Evolutionary conservation across 2,329 filamentous ascomycete species (phyloP), one percentile per base, ranked within the genome.

Genomic region (Nemania sp.): DNA sequence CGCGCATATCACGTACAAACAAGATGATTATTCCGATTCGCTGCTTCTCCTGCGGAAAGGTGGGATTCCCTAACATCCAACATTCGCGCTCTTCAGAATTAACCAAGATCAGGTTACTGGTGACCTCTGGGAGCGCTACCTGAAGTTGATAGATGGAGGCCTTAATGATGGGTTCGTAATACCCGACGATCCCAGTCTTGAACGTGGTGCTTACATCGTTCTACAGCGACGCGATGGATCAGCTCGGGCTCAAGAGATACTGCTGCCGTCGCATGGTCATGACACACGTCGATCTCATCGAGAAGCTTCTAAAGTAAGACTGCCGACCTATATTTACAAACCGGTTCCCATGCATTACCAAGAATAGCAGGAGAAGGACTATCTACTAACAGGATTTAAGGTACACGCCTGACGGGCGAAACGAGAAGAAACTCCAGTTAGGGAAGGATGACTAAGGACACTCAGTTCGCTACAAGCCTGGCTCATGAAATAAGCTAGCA

Each of bases 181-280:
- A 47, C 27, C 47, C 47, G 56, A 45, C 5, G 22, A 38, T 41
- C 41, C 2, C 13, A 6, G 15, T 7, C 24, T 2, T 27, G 10
- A 2, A 11, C 5, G 8, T 20, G 10, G 29, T 58, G 35, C 78
- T 82, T 66, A 83, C 70, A 26, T 54, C n/a, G 20, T 55, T 47
- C 8, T 62, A 77, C 74, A 98, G 96, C 78, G 94, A 98, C 80
- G 96, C 95, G 49, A 97, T 99, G 92, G 94, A 98, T 81, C 88
- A 94, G 79, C 90, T 99, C 61, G 94, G 94, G 64, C 92, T 97
- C 78, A 95, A 93, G 82, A 90, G 96, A 75, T 99, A 99, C 86
- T 99, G 96, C 88, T 99, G 96, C 85, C 93, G 96, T 75, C 92
- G 96, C 78, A 99, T 99, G 96, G 90, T 99, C 81, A 98, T 99